Base-by-base conservation (phyloP, 345 rosid genomes). In the Sisymbrium altissimum region DNA sequence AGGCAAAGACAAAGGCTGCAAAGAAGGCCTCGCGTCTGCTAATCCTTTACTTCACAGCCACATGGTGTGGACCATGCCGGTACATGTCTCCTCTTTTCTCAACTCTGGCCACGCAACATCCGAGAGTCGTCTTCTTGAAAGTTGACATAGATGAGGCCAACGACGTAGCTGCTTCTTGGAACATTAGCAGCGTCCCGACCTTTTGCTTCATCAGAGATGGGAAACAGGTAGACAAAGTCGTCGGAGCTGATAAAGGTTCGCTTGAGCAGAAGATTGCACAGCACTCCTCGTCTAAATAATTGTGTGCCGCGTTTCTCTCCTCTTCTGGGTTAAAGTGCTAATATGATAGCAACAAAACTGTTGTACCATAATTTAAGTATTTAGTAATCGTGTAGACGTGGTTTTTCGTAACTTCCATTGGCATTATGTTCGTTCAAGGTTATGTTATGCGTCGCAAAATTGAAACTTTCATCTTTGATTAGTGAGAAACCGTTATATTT, bases 41-140 rank as follows among this genome's bases (percentile, higher is more conserved):
- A 38, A 81, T 93, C 71, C 57, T 93, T 44, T 93, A 93, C 82
- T 93, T 93, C 76, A 93, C 98, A 3, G 97, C 98, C 36, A 78
- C 91, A 35, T 93, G 98, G 98, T 93, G 98, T 48, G 97, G 96
- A 30, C 98, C 97, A 3, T 93, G 97, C 77, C 96, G 91, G 10
- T 80, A 86, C 84, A 87, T 93, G 80, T 86, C 96, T 66, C 97
- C 98, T n/a, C 77, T 85, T 46, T 90, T 82, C 70, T 80, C 90
- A 41, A 89, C 56, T 77, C 79, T 86, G 81, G 97, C 96, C n/a
- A 76, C 79, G n/a, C 83, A 87, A 71, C 73, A 90, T 72, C 83
- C 86, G 0, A 85, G 85, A 74, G 83, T 80, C 0, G 92, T 86
- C n/a, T 93, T 93, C 88, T 67, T 93, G 79, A 93, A 93, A 83